These are phyloP conservation scores for Monilinia fructicola DNA, from an alignment of 2,329 filamentous ascomycete genomes.

Conservation along the genomic window DNA sequence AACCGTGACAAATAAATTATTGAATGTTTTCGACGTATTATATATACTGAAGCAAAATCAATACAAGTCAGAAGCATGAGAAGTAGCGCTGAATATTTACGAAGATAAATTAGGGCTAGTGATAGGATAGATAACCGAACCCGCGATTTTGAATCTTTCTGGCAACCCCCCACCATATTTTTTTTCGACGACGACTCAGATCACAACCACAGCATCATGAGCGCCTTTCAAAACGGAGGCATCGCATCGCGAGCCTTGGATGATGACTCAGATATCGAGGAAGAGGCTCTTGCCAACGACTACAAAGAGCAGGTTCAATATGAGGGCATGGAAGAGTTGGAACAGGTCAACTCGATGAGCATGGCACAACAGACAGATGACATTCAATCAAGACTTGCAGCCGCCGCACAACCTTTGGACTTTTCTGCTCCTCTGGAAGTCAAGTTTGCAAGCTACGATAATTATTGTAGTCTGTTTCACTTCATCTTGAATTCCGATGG, in stretches of 20 bases:
- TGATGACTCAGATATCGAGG: conserved; percentile 91
- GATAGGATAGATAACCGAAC: conserved; percentile 23
- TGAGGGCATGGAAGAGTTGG: conserved; percentile 80
- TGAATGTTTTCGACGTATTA: background rate
- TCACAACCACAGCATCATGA: conserved; percentile 47
- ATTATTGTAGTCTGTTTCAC: conserved; percentile 99
- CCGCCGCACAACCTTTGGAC: conserved; percentile 91
- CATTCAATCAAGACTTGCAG: conserved; percentile 86
- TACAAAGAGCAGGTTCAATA: conserved; percentile 96
- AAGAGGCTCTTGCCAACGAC: conserved; percentile 93
- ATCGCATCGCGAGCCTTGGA: conserved; percentile 61
- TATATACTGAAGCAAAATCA: background rate
- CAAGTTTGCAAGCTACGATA: conserved; percentile 98
- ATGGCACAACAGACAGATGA: conserved; percentile 79
- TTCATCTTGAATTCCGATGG: conserved; percentile 99
- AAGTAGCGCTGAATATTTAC: conserved; percentile 8
- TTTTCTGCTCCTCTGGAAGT: conserved; percentile 94
- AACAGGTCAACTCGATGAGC: conserved; percentile 67
- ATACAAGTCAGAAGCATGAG: background rate
- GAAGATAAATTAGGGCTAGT: conserved; percentile 21
- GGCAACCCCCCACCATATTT: conserved; percentile 7
- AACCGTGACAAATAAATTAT: background rate
- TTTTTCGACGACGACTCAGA: conserved; percentile 22
- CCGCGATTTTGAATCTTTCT: conserved; percentile 19
- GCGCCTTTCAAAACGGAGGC: conserved; percentile 60